A percentile compares a stretch with the other conserved stretches of the same genome.
Evolutionary conservation across 441 rosid genomes (phyloP).

Genomic region (Manihot esculenta): DNA sequence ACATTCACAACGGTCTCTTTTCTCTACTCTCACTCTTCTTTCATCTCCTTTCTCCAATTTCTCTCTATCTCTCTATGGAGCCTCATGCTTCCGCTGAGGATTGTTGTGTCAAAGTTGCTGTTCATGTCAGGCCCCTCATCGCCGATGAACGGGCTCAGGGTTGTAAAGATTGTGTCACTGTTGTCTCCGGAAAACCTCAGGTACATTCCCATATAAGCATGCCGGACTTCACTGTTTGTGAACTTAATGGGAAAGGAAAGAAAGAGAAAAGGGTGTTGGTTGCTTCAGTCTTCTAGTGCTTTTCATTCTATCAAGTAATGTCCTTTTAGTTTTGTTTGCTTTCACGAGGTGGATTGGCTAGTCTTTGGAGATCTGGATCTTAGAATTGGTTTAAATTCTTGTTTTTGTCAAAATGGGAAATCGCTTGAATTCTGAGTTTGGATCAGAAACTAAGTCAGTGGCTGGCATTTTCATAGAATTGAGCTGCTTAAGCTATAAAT

Average conservation of each 20-base stretch:
- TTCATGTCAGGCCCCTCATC: slow-evolving; percentile 93
- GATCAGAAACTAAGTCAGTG: slow-evolving; percentile 33
- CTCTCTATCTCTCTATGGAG: slow-evolving; percentile 49
- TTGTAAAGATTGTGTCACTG: slow-evolving; percentile 92
- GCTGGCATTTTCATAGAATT: slow-evolving; percentile 28
- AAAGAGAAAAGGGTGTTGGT: background rate
- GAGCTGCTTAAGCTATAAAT: slow-evolving; percentile 3
- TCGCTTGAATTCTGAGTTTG: slow-evolving; percentile 30
- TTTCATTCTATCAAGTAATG: background rate
- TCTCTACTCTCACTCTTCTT: slow-evolving; percentile 13
- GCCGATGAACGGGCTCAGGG: slow-evolving; percentile 90
- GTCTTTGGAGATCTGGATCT: slow-evolving; percentile 49
- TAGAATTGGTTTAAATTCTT: background rate
- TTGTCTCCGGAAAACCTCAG: slow-evolving; percentile 92
- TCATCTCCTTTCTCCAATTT: slow-evolving; percentile 11
- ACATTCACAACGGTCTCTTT: slow-evolving; percentile 41
- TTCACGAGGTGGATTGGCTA: slow-evolving; percentile 3
- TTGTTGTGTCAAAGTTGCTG: slow-evolving; percentile 95
- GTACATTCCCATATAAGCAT: slow-evolving; percentile 31
- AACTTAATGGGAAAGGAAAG: background rate
- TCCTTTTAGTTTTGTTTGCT: slow-evolving; percentile 3
- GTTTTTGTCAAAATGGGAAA: slow-evolving; percentile 15
- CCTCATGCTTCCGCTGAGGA: slow-evolving; percentile 52
- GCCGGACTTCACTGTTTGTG: background rate
- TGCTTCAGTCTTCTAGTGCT: background rate